Conservation (phyloP, 2,329 filamentous ascomycete genomes). For the Fusarium nanum region DNA sequence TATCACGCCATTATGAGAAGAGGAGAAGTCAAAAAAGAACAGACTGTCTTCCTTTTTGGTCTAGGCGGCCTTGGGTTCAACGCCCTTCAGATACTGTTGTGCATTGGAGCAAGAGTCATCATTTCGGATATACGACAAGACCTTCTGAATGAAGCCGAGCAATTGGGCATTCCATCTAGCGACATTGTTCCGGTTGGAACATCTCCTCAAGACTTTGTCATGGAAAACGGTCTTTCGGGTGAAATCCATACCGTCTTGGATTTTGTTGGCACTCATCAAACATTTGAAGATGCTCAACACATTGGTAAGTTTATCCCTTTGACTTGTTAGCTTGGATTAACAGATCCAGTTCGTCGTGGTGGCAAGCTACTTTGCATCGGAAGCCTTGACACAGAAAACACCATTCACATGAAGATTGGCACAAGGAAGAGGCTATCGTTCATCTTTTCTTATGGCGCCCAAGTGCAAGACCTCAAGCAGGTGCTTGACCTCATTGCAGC, state of each 20-base stretch:
- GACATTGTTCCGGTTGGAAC: conserved; percentile 32
- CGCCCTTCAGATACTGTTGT: conserved; percentile 30
- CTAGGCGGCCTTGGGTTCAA: conserved; percentile 36
- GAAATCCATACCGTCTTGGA: conserved; percentile 37
- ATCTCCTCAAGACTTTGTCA: conserved; percentile 24
- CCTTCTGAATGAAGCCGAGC: conserved; percentile 26
- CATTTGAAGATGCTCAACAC: conserved; percentile 41
- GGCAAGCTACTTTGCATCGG: conserved; percentile 56
- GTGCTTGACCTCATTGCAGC: conserved; percentile 41
- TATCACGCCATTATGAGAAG: conserved; percentile 36
- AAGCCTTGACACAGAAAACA: conserved; percentile 54
- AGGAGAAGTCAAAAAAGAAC: conserved; percentile 23
- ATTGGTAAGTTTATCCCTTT: conserved; percentile 16
- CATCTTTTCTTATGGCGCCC: conserved; percentile 59
- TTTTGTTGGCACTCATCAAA: conserved; percentile 41
- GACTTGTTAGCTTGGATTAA: not conserved
- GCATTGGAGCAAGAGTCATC: conserved; percentile 33
- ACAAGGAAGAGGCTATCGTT: conserved; percentile 56
- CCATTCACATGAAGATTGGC: conserved; percentile 57
- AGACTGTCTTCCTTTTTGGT: conserved; percentile 34
- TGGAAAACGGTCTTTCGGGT: not conserved
- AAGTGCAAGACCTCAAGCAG: conserved; percentile 53
- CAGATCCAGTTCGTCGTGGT: conserved; percentile 25
- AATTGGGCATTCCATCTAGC: conserved; percentile 7
- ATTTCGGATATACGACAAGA: conserved; percentile 37